Evolutionary conservation across 2,329 filamentous ascomycete species (phyloP).

Genomic region (Rutstroemia sp.): DNA sequence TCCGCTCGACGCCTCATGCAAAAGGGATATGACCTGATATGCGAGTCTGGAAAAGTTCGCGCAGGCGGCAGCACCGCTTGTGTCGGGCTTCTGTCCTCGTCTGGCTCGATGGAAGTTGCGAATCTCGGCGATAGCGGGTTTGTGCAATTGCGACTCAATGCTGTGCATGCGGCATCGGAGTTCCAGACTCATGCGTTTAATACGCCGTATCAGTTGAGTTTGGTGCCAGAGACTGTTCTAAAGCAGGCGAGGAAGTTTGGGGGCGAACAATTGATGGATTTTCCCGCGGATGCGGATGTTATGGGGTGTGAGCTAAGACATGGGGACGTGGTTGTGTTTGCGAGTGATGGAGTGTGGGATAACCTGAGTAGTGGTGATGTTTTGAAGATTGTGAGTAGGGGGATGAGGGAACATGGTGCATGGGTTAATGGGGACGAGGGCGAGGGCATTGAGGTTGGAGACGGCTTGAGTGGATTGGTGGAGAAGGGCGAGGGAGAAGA

Average conservation of each 20-base stretch:
- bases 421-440: conserved; percentile 57
- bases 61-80: conserved; percentile 91
- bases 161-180: conserved; percentile 73
- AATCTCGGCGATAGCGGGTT: conserved; percentile 96
- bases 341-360: conserved; percentile 93
- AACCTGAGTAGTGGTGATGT: conserved; percentile 91
- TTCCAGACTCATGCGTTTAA: conserved; percentile 97
- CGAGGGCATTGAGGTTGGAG: conserved; percentile 54
- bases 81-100: conserved; percentile 66
- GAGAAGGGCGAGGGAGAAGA: conserved; percentile 31
- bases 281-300: conserved; percentile 76
- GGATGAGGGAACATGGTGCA: conserved; percentile 67
- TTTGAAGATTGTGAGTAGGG: conserved; percentile 66
- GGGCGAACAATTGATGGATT: conserved; percentile 71
- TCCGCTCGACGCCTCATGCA: conserved; percentile 69
- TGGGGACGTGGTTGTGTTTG: conserved; percentile 89
- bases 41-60: conserved; percentile 61
- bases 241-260: conserved; percentile 79
- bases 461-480: conserved; percentile 49
- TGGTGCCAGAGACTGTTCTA: conserved; percentile 74
- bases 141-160: conserved; percentile 76
- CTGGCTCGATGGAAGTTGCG: conserved; percentile 76
- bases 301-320: conserved; percentile 71
- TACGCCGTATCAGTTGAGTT: conserved; percentile 88
- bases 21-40: conserved; percentile 74